Evolutionary conservation across 2,329 filamentous ascomycete genomes (phyloP).

Genomic region (Bipolaris gigantea): DNA sequence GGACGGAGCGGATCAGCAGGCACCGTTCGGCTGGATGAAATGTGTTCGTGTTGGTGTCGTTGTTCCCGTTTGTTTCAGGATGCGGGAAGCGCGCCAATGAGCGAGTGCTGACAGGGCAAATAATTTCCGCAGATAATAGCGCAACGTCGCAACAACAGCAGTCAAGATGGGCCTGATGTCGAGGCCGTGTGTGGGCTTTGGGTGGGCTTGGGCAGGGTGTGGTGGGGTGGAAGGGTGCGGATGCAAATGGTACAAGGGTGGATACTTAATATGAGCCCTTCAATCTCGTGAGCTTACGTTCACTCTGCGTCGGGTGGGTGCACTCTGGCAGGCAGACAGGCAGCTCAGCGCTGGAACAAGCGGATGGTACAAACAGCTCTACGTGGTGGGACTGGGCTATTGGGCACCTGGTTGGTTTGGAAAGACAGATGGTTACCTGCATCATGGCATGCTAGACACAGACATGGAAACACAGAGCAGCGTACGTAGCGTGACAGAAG

Average conservation of each 20-base stretch:
- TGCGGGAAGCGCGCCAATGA: constrained; percentile 10
- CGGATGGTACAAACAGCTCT: neutral
- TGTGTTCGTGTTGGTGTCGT: constrained; percentile 18
- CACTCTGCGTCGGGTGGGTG: constrained; percentile 3
- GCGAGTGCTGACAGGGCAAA: neutral
- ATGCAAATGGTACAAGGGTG: no score
- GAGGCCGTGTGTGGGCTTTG: no score
- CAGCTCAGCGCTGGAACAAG: constrained; percentile 1
- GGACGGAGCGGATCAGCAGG: constrained; percentile 18
- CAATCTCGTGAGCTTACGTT: constrained; percentile 13
- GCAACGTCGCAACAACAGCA: neutral
- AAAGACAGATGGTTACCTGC: constrained; percentile 25
- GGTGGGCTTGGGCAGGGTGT: neutral
- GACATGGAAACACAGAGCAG: neutral
- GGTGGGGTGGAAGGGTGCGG: constrained; percentile 2
- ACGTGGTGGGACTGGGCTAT: neutral
- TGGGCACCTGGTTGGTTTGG: constrained; percentile 5
- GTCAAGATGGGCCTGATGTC: neutral
- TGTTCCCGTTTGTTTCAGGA: constrained; percentile 27
- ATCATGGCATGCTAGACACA: constrained; percentile 6
- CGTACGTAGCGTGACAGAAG: constrained; percentile 4
- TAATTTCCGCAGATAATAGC: neutral
- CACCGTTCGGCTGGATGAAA: constrained; percentile 29
- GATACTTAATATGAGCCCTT: constrained; percentile 8
- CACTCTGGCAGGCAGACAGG: neutral